These are phyloP conservation scores for Acanthamoeba royreba DNA, from an alignment of 208 protist species.

Conservation along the genomic window DNA sequence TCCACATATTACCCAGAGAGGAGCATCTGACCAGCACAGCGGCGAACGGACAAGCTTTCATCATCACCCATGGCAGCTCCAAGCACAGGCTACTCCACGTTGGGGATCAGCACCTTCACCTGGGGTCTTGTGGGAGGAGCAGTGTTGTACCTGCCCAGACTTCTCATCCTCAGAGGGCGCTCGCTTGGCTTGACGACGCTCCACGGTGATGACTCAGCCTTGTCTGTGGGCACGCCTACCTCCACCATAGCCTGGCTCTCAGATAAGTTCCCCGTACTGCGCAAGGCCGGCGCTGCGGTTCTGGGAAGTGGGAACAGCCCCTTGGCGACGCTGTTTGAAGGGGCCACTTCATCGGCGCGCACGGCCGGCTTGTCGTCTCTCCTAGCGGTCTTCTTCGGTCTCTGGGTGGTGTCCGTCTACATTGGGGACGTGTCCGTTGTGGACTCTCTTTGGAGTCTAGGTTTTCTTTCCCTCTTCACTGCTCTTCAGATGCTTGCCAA, in stretches of 20 bases:
- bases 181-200: neutral
- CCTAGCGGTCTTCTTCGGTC: neutral
- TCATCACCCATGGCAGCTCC: neutral
- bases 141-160: neutral
- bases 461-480: neutral
- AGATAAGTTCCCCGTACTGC: neutral
- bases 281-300: neutral
- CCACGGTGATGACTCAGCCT: neutral
- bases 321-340: neutral
- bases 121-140: neutral
- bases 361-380: neutral
- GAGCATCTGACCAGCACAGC: too few relatives aligned
- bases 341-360: neutral
- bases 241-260: neutral
- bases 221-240: neutral
- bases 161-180: neutral
- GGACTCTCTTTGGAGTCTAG: constrained; percentile 34
- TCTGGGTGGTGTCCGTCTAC: neutral
- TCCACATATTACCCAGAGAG: too few relatives aligned
- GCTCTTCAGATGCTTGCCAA: neutral
- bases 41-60: too few relatives aligned
- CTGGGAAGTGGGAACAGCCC: neutral
- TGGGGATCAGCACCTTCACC: neutral
- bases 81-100: neutral
- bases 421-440: constrained; percentile 3